Base-by-base conservation (phyloP, 306 rosid species). In the Vigna angularis region DNA sequence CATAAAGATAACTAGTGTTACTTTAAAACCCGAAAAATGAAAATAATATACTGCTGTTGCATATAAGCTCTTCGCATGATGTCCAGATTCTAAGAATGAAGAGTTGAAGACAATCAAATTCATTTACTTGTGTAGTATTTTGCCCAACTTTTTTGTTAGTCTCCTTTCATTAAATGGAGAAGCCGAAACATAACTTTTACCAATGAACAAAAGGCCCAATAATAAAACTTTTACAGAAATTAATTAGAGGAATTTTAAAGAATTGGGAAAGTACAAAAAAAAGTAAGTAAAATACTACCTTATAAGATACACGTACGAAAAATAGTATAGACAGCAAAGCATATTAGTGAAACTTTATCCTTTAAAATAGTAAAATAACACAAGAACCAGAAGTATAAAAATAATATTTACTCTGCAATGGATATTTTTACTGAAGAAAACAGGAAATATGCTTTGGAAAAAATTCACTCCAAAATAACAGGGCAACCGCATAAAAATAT, bases 281-380 rank as follows among this genome's bases (percentile, higher is more conserved):
- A 3, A n/a, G 16, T 16, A 34, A 15, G 70, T 8, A 26, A 63
- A 16, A 63, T 40, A 34, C 49, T 63, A 63, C 26, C 28, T 38
- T 22, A 38, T 44, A 78, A 32, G 45, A 57, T 69, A 45, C 34
- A 68, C 38, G 70, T 20, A 51, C 20, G 9, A 57, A 78, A 20
- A 36, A 18, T 7, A 58, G 52, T 36, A 30, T 30, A 48, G 47
- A 70, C 14, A 59, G 70, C 13, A 34, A 70, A 40, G 17, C 47
- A 69, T 22, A 13, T 34, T 48, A 79, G 20, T 61, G 70, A 70
- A 78, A 34, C 17, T 55, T 66, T 49, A 81, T 75, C 76, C 76
- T 59, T 75, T 55, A 74, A 81, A 77, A 67, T 57, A 26, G 68
- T 64, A 49, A 81, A 77, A 57, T 56, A 40, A 74, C 64, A 73